phyloP scores from a whole-genome alignment of 2,329 filamentous ascomycete species.

The Xylaria sp. region DNA sequence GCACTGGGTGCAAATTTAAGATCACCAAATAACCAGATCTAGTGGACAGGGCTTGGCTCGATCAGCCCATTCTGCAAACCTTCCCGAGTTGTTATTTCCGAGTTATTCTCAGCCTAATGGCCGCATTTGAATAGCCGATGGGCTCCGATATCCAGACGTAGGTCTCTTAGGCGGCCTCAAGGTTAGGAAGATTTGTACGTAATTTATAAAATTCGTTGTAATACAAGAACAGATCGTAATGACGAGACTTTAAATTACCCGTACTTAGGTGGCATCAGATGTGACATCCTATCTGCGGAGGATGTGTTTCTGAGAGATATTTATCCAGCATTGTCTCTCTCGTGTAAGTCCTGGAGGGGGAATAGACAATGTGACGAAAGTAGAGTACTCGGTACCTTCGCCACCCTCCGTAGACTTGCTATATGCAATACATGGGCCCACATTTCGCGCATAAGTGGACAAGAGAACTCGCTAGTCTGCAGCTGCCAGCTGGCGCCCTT shows the following conservation, averaged over 20 bases:
- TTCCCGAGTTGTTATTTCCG: background rate
- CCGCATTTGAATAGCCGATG: background rate
- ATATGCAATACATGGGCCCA: too few species aligned
- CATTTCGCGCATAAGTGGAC: too few species aligned
- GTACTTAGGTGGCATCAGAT: too few species aligned
- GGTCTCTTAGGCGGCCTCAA: background rate
- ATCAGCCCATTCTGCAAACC: background rate
- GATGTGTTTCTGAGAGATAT: too few species aligned
- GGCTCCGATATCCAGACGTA: background rate
- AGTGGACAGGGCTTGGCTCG: background rate
- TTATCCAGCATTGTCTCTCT: background rate
- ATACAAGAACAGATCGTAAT: background rate
- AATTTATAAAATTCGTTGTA: background rate
- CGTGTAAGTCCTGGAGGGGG: too few species aligned
- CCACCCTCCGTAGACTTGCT: too few species aligned
- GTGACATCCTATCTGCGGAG: too few species aligned
- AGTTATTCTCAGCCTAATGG: background rate
- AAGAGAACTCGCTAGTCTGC: too few species aligned
- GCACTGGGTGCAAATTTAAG: background rate
- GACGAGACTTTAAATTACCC: too few species aligned
- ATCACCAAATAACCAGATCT: background rate
- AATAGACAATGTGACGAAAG: too few species aligned
- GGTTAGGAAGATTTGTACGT: background rate
- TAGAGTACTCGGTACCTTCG: background rate
- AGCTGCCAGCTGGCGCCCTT: constrained; percentile 14